These are phyloP conservation scores for Dryas drummondii DNA, from an alignment of 306 rosid genomes.

Conservation along the genomic window DNA sequence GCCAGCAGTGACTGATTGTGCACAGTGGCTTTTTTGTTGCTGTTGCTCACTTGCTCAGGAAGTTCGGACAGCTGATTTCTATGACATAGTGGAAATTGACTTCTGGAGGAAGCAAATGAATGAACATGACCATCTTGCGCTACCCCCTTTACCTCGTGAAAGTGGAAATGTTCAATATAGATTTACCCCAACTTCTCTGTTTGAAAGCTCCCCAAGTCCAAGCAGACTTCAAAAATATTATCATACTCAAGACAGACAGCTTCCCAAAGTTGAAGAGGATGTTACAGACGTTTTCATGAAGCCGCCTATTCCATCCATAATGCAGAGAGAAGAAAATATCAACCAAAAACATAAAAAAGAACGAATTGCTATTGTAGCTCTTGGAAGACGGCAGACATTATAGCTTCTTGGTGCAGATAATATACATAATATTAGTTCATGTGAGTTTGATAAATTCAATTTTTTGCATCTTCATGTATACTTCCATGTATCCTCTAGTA, in stretches of 20 bases:
- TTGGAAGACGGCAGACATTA: not conserved
- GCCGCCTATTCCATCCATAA: constrained; percentile 31
- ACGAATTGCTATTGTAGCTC: not conserved
- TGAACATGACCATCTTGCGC: constrained; percentile 8
- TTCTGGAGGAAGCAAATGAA: constrained; percentile 20
- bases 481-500: too few relatives aligned
- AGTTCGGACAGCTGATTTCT: constrained; percentile 49
- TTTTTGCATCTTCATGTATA: too few relatives aligned
- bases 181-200: constrained; percentile 20
- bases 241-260: constrained; percentile 6
- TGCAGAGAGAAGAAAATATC: constrained; percentile 23
- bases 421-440: too few relatives aligned
- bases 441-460: not conserved
- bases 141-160: constrained; percentile 43
- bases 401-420: too few relatives aligned
- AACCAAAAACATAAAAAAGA: not conserved
- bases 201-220: constrained; percentile 24
- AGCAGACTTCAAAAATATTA: constrained; percentile 13
- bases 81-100: constrained; percentile 34
- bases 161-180: constrained; percentile 30
- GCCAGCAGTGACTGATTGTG: constrained; percentile 44
- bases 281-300: constrained; percentile 24
- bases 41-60: constrained; percentile 68
- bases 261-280: constrained; percentile 20
- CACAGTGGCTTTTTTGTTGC: constrained; percentile 55